Evolutionary conservation across 805 yeast species (phyloP), one percentile per base, ranked within the genome.

Genomic region (Torulaspora quercuum): DNA sequence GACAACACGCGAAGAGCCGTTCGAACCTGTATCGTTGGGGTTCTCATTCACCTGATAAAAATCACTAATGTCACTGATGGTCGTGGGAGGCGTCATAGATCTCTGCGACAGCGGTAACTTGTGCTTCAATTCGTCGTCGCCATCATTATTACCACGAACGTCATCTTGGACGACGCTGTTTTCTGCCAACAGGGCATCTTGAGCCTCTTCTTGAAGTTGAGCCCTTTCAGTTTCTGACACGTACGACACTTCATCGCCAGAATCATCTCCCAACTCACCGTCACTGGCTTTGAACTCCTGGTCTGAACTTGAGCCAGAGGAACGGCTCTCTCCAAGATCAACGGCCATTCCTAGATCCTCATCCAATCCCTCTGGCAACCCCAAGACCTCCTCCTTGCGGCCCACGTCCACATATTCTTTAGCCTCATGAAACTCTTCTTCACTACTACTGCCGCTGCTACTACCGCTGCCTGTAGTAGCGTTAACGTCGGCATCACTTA

Each of bases 41-140:
- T 61, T 49, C 56, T 83, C 92, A 55, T 77, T 76, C 20, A 81
- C 59, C 39, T 67, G 73, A 55, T 73, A 80, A 49, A 79, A 82
- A 29, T 69, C 66, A 2, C 59, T 46, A 8, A 79, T 11, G 82
- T 90, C 61, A 73, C 74, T 47, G 67, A 68, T 33, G 75, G 25
- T 26, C n/a, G 23, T 23, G 12, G 44, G 46, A 6, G 44, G 42
- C 5, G 45, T 33, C 9, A 29, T 25, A 3, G 49, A 37, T 24
- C 41, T 33, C 21, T 47, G 45, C 25, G 42, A 29, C 22, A 21
- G 27, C 7, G 54, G 53, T 7, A 25, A 6, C 39, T 53, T 54
- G 42, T 53, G 58, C 35, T 62, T 59, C 20, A 55, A 49, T 8
- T 59, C 63, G 5, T 56, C 59, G 26, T 56, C 61, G 1, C 49